Base-by-base conservation (phyloP, 2,329 filamentous ascomycete species). In the Ascomycota sp. region DNA sequence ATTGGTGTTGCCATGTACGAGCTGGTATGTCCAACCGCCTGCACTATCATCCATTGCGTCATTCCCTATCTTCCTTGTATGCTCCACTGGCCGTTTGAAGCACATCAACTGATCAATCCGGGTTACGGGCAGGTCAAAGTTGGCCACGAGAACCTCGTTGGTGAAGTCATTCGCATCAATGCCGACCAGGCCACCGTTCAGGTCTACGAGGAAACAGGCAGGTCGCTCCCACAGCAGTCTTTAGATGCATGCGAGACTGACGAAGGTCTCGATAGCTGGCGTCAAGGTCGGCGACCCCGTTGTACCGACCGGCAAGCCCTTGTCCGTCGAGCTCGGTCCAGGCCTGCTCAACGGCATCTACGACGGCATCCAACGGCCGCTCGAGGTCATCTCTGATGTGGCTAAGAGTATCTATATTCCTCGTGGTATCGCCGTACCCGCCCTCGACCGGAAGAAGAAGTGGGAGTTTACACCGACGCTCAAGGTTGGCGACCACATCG, bases 1-100 rank as follows among this genome's bases (percentile, higher is more conserved):
- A 82, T 86, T 52, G 89, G 89, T 57, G 89, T 89, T 68, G 84
- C 89, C 57, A 98, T 98, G 89, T 93, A 95, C 72, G 89, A 98
- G 64, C 68, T 98, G 64, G 83, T 83, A 66, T 47, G 72, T 56
- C 13, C 2, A 24, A 8, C 33, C 24, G 13, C 21, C n/a, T 29
- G 6, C 6, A 13, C 6, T 21, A 13, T 13, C 7, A 27, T 7
- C 26, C 26, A 7, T 11, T 30, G n/a, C 29, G 29, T 8, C n/a
- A 11, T n/a, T 25, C 30, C 16, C 29, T 31, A n/a, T n/a, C n/a
- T n/a, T n/a, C n/a, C n/a, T n/a, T n/a, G n/a, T n/a, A n/a, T n/a
- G n/a, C n/a, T n/a, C n/a, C n/a, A n/a, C n/a, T n/a, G n/a, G n/a
- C n/a, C n/a, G n/a, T n/a, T n/a, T n/a, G n/a, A n/a, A n/a, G n/a